These are phyloP conservation scores for Candida jianshihensis DNA, from an alignment of 805 yeast species.

Conservation along the genomic window DNA sequence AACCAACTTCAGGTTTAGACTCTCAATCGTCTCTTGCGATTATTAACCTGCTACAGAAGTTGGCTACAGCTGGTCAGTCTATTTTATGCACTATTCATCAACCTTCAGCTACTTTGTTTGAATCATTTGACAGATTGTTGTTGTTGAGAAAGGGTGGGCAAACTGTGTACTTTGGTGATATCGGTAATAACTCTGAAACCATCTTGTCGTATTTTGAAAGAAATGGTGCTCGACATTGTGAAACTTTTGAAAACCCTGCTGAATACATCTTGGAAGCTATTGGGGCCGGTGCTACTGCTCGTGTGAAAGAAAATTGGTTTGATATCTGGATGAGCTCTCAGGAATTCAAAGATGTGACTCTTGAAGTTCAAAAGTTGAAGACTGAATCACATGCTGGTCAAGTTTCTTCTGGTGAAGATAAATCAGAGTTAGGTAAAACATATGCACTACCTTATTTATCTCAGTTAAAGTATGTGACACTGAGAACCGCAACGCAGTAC, in stretches of 20 bases:
- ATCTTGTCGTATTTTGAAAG: slow-evolving; percentile 39
- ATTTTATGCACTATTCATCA: slow-evolving; percentile 31
- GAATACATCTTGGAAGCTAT: slow-evolving; percentile 67
- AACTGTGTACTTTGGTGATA: slow-evolving; percentile 69
- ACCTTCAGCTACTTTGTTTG: slow-evolving; percentile 3
- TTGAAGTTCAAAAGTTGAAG: slow-evolving; percentile 22
- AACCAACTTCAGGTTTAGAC: slow-evolving; percentile 1
- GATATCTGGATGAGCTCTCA: slow-evolving; percentile 47
- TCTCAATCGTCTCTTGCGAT: slow-evolving; percentile 1
- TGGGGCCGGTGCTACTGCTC: slow-evolving; percentile 73
- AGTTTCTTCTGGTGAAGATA: slow-evolving; percentile 6
- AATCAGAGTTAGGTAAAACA: slow-evolving; percentile 13
- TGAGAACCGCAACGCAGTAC: slow-evolving; percentile 36
- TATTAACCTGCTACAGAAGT: slow-evolving; percentile 38
- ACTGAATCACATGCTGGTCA: neutral
- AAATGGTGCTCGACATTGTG: slow-evolving; percentile 58
- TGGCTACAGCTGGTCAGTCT: slow-evolving; percentile 1
- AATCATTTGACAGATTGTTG: slow-evolving; percentile 10
- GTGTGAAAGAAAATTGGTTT: slow-evolving; percentile 49
- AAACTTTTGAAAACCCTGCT: slow-evolving; percentile 58
- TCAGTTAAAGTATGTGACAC: slow-evolving; percentile 35
- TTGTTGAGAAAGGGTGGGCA: slow-evolving; percentile 63
- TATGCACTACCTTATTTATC: slow-evolving; percentile 35
- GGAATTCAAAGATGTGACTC: slow-evolving; percentile 24
- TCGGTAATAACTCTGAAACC: slow-evolving; percentile 48